phyloP scores from a whole-genome alignment of 225 moss, liverwort and hornwort species.

The Physcomitrium patens region DNA sequence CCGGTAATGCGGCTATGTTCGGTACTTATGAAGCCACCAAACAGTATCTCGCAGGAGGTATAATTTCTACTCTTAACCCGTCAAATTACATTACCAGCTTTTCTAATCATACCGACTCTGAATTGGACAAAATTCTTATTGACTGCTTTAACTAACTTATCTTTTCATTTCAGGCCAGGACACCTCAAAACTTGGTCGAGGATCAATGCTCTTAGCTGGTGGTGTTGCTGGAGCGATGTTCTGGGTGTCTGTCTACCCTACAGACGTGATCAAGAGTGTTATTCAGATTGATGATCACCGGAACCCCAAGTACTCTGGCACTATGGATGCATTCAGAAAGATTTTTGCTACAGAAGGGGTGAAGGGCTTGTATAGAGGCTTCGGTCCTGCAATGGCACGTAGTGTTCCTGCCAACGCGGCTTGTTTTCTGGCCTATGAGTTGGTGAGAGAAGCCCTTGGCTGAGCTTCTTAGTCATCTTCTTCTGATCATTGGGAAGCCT shows the following conservation, averaged over 20 bases:
- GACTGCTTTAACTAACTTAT: not conserved
- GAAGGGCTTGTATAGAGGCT: constrained; percentile 91
- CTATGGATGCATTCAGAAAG: constrained; percentile 81
- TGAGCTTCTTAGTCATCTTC: not conserved
- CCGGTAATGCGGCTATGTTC: constrained; percentile 91
- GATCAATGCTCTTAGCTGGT: constrained; percentile 73
- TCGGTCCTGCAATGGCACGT: constrained; percentile 92
- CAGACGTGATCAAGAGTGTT: constrained; percentile 90
- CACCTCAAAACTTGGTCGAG: constrained; percentile 75
- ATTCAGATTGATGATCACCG: constrained; percentile 91
- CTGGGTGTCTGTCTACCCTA: constrained; percentile 83
- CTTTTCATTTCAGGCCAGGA: constrained; percentile 51
- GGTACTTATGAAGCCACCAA: constrained; percentile 92
- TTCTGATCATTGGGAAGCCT: too few relatives aligned
- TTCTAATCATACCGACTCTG: too few relatives aligned
- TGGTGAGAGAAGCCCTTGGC: constrained; percentile 72
- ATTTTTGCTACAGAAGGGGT: constrained; percentile 84
- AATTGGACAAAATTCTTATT: too few relatives aligned
- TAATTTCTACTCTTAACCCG: not conserved
- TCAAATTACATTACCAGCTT: not conserved
- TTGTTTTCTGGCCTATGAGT: constrained; percentile 88
- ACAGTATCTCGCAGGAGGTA: constrained; percentile 83
- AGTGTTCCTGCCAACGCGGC: constrained; percentile 97
- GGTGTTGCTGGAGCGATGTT: constrained; percentile 42
- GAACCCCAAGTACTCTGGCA: constrained; percentile 88